Conservation (phyloP, 768 basidiomycete genomes). For the Tulasnella sp. region DNA sequence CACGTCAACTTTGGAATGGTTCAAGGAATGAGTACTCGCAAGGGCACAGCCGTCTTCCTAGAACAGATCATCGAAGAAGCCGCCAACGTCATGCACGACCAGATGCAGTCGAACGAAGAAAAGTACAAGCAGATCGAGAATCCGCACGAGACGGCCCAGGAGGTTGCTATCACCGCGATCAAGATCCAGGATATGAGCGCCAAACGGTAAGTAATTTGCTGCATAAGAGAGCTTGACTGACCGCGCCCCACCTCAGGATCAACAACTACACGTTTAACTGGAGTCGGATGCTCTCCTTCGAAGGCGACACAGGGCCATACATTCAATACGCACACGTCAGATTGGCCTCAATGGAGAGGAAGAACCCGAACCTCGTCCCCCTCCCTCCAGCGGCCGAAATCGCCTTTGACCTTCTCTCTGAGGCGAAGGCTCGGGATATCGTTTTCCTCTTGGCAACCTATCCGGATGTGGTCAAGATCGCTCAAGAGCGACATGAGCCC, state of each 20-base stretch:
- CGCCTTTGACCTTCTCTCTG: slow-evolving; percentile 56
- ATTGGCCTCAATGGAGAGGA: slow-evolving; percentile 82
- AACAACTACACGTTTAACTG: slow-evolving; percentile 96
- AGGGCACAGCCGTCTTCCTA: slow-evolving; percentile 91
- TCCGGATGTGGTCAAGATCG: slow-evolving; percentile 85
- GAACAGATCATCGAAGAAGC: slow-evolving; percentile 89
- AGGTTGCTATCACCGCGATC: slow-evolving; percentile 91
- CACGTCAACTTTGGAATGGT: slow-evolving; percentile 93
- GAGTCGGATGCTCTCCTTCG: slow-evolving; percentile 91
- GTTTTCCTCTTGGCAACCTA: slow-evolving; percentile 82
- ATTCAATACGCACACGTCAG: slow-evolving; percentile 97
- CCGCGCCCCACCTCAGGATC: slow-evolving; percentile 49
- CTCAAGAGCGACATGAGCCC: slow-evolving; percentile 81
- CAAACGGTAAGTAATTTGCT: slow-evolving; percentile 58
- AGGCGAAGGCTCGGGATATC: slow-evolving; percentile 80
- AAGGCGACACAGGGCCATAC: slow-evolving; percentile 94
- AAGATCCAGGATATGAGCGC: slow-evolving; percentile 98
- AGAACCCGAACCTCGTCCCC: slow-evolving; percentile 82
- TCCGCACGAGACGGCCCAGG: slow-evolving; percentile 69
- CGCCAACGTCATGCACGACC: slow-evolving; percentile 85
- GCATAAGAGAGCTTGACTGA: slow-evolving; percentile 22
- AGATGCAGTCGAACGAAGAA: slow-evolving; percentile 91
- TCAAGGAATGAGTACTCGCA: slow-evolving; percentile 90
- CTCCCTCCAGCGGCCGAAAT: slow-evolving; percentile 68
- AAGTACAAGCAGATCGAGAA: slow-evolving; percentile 88